Evolutionary conservation across 805 yeast species (phyloP).

Genomic region (Teunomyces pallodes): DNA sequence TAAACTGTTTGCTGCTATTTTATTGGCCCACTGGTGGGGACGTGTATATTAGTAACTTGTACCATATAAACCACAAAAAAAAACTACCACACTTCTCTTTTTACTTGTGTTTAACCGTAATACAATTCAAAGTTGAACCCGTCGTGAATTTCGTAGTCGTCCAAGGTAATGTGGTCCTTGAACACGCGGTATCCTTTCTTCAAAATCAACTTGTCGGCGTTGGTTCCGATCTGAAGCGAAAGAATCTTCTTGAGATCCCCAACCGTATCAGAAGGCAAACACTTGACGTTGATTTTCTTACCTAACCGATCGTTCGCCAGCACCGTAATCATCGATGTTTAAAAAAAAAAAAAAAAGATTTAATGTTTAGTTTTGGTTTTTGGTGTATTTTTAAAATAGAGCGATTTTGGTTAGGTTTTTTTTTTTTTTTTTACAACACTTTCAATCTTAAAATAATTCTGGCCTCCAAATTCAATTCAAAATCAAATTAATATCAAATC

Average conservation of each 20-base stretch:
- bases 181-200: conserved; percentile 82
- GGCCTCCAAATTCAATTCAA: not conserved
- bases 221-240: conserved; percentile 78
- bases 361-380: too few species aligned
- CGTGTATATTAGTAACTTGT: too few species aligned
- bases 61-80: too few species aligned
- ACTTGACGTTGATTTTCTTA: conserved; percentile 82
- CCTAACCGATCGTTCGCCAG: conserved; percentile 64
- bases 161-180: conserved; percentile 87
- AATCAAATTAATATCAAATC: too few species aligned
- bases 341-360: too few species aligned
- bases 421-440: not conserved
- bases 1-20: not conserved
- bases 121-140: conserved; percentile 86
- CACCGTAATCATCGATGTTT: conserved; percentile 36
- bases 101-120: conserved; percentile 42
- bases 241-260: conserved; percentile 88
- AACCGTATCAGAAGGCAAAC: conserved; percentile 77
- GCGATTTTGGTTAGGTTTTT: not conserved
- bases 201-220: conserved; percentile 61
- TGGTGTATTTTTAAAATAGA: not conserved
- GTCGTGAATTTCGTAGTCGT: conserved; percentile 92
- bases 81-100: too few species aligned
- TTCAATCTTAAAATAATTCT: not conserved
- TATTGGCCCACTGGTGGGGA: not conserved